These are phyloP conservation scores for Colletotrichum higginsianum DNA, from an alignment of 2,329 filamentous ascomycete genomes.

Conservation along the genomic window DNA sequence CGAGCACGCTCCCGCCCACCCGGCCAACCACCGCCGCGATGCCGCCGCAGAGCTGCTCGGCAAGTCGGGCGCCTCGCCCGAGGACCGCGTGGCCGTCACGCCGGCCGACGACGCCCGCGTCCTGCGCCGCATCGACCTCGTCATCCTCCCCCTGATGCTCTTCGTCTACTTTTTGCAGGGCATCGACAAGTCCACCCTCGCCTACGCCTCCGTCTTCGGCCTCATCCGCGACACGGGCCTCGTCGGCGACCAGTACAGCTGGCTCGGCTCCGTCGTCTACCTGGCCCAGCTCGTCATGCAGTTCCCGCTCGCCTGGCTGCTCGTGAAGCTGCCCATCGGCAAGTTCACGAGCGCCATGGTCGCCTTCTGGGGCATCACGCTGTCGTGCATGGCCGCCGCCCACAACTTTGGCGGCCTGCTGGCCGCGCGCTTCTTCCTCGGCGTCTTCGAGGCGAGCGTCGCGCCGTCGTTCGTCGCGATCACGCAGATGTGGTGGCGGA, in stretches of 20 bases:
- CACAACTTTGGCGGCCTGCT: slow-evolving; percentile 63
- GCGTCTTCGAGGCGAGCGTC: slow-evolving; percentile 63
- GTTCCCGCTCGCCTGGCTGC: slow-evolving; percentile 65
- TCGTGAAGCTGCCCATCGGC: slow-evolving; percentile 68
- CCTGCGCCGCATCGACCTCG: slow-evolving; percentile 57
- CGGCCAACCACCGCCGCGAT: slow-evolving; percentile 50
- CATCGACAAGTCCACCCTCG: slow-evolving; percentile 43
- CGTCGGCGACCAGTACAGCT: slow-evolving; percentile 70
- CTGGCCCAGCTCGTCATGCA: slow-evolving; percentile 73
- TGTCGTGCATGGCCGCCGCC: slow-evolving; percentile 67
- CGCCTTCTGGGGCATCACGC: slow-evolving; percentile 66
- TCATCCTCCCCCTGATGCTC: slow-evolving; percentile 64
- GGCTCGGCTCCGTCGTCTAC: slow-evolving; percentile 74
- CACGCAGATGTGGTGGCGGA: slow-evolving; percentile 59
- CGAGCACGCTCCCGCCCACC: slow-evolving; percentile 22
- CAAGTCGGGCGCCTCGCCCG: slow-evolving; percentile 46
- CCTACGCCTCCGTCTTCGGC: slow-evolving; percentile 75
- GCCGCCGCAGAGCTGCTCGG: slow-evolving; percentile 63
- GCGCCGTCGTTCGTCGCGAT: slow-evolving; percentile 65
- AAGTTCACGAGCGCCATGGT: slow-evolving; percentile 68
- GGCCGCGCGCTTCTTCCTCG: slow-evolving; percentile 61
- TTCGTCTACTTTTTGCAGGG: slow-evolving; percentile 74
- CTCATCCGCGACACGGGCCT: slow-evolving; percentile 72
- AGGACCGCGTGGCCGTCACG: slow-evolving; percentile 49
- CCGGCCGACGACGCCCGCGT: slow-evolving; percentile 54